phyloP scores from a whole-genome alignment of 129 eudicot genomes.

The Mikania micrantha region DNA sequence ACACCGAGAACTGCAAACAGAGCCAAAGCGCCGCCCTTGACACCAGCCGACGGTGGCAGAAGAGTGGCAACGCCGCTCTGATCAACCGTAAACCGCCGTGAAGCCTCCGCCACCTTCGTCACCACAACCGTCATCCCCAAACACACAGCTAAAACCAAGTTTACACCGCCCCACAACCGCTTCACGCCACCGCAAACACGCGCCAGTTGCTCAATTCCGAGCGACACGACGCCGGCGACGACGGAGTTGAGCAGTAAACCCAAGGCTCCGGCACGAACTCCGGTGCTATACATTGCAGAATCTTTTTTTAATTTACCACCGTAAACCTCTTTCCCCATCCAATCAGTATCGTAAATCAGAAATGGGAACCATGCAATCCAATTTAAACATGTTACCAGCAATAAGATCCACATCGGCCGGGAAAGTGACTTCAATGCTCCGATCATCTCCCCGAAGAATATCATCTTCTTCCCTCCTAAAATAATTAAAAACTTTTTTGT shows the following conservation, averaged over 20 bases:
- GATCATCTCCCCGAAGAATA: constrained; percentile 41
- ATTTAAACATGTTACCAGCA: constrained; percentile 51
- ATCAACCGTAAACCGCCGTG: constrained; percentile 4
- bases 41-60: constrained; percentile 28
- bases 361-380: constrained; percentile 77
- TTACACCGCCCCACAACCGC: constrained; percentile 53
- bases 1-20: constrained; percentile 53
- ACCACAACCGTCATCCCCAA: constrained; percentile 51
- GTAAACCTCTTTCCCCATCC: constrained; percentile 34
- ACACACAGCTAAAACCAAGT: constrained; percentile 38
- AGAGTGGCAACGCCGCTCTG: neutral
- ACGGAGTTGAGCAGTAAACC: constrained; percentile 57
- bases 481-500: too few relatives aligned
- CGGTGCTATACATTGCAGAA: constrained; percentile 35
- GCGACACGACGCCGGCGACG: constrained; percentile 44
- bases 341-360: constrained; percentile 58
- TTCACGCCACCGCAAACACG: constrained; percentile 41
- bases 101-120: constrained; percentile 35
- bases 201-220: constrained; percentile 26
- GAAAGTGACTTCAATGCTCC: constrained; percentile 49
- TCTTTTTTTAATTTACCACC: constrained; percentile 35
- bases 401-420: constrained; percentile 44
- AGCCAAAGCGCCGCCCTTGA: constrained; percentile 48
- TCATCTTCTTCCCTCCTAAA: too few relatives aligned
- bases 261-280: constrained; percentile 61